Base-by-base conservation (phyloP, 306 rosid species). In the Vicia faba region DNA sequence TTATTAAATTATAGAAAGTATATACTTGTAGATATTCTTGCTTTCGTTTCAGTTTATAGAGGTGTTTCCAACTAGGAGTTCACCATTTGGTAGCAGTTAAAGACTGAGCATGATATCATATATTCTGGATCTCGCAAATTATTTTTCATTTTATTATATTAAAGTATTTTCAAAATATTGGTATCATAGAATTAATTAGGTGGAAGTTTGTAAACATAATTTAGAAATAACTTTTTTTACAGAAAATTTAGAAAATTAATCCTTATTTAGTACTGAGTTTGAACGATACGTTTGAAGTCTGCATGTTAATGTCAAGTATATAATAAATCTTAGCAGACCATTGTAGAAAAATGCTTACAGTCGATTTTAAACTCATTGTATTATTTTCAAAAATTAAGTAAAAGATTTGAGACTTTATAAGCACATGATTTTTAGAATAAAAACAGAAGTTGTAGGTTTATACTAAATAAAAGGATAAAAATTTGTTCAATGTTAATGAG, bases 1-100 rank as follows among this genome's bases (percentile, higher is more conserved):
- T 46, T 49, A 60, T 40, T 68, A 60, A 63, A 44, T 63, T 66
- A 72, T 70, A 50, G 41, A 57, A 62, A 79, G 20, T 77, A 61
- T 77, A 75, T 82, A 80, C 51, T 28, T 86, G 96, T 86, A 84
- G 77, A 86, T 81, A 78, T 79, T 45, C 15, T 68, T 63, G 36
- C 33, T 33, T 13, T 51, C 23, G 36, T 65, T 74, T 71, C 39
- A 49, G 23, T 36, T 46, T 39, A 61, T 54, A 8, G 11, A 55
- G 50, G 60, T 48, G 48, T 35, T 54, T 36, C n/a, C 38, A 19
- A 25, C 14, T 15, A 5, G 20, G 23, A 46, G 59, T 48, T 57
- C 45, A 13, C 38, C 5, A 2, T 13, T 13, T 13, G 39, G 39
- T 55, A 20, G 16, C 10, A 26, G 36, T 26, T 28, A n/a, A 55